Evolutionary conservation across 495 filamentous ascomycete species (phyloP), one percentile per base, ranked within the genome.

Genomic region (Tetracladium setigerum): DNA sequence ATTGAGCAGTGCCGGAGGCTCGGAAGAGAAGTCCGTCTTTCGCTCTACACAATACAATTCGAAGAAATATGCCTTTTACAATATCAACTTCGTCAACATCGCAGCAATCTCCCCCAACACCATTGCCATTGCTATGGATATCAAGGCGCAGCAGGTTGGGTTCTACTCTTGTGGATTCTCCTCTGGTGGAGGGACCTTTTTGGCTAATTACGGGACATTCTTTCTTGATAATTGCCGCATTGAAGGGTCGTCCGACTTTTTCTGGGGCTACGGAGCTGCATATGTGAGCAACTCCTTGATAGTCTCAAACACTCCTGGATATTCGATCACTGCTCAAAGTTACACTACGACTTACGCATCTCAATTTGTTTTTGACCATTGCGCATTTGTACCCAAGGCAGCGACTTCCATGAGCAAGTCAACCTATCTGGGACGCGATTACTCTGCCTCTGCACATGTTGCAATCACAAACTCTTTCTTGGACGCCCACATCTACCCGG

Each of bases 351-450:
- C 53, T 36, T 55, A 43, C 33, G 46, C 43, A 0, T 18, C 45
- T 10, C 60, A 53, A 8, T 58, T 62, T 27, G 60, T 64, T 0
- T 62, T 64, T 33, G 59, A 64, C 40, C 52, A 60, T 17, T 64
- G 57, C 45, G 47, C 52, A 6, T 38, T 62, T 15, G 41, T 52
- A 0, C 46, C 56, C 1, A 35, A 27, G 10, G 5, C 24, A 0
- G 10, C 13, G 10, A 47, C 32, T 8, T 22, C 44, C 5, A 38
- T 38, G 44, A 18, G 39, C 2, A 46, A 46, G 2, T 45, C 56
- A 0, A 43, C 53, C 8, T 59, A 38, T 38, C 47, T 58, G 2
- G 55, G 55, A 2, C 46, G 56, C 0, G 53, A 54, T 30, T 59
- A 51, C 27, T 49, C 44, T 17, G 36, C 44, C 11, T 53, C 47